Base-by-base conservation (phyloP, 257 asterid species). In the Solanum acaule region DNA sequence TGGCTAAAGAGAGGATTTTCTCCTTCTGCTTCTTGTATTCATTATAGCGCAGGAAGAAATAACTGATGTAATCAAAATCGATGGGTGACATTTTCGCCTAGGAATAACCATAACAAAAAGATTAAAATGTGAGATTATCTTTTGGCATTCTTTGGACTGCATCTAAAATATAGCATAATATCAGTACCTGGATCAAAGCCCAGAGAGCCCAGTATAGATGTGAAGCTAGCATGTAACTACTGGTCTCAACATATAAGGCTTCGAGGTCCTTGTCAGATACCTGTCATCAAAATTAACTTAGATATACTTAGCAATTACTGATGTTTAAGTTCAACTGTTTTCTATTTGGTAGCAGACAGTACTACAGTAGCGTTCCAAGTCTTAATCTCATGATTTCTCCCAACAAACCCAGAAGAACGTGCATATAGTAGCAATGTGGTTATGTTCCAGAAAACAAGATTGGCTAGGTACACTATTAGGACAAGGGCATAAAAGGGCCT, bases 11-110 rank as follows among this genome's bases (percentile, higher is more conserved):
- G 73, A 94, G 87, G 35, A 86, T 89, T 34, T 88, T 88, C n/a
- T 91, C 95, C 90, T 93, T 95, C 94, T 91, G 94, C 89, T 89
- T 96, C 90, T 93, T 95, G 94, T 93, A 95, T 86, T 96, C 96
- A 10, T 91, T 70, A 91, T 93, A 95, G 29, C 99, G 96, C 84
- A 93, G 89, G 93, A 94, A 92, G 93, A 94, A 95, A 91, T 96
- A 96, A 81, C 94, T 83, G 59, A 95, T 94, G 90, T 96, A 96
- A 86, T 96, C 98, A 49, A 96, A 96, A 85, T 93, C 95, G 40
- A 96, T 95, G 0, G 99, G 98, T 75, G 99, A 96, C 97, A 95
- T 94, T 91, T 95, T 96, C 3, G 96, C 98, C 99, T 96, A 96
- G 79, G 86, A 59, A 72, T 82, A 86, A 27, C 52, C 79, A 87